Evolutionary conservation across 495 filamentous ascomycete species (phyloP).

Genomic region (Coniosporium apollinis): DNA sequence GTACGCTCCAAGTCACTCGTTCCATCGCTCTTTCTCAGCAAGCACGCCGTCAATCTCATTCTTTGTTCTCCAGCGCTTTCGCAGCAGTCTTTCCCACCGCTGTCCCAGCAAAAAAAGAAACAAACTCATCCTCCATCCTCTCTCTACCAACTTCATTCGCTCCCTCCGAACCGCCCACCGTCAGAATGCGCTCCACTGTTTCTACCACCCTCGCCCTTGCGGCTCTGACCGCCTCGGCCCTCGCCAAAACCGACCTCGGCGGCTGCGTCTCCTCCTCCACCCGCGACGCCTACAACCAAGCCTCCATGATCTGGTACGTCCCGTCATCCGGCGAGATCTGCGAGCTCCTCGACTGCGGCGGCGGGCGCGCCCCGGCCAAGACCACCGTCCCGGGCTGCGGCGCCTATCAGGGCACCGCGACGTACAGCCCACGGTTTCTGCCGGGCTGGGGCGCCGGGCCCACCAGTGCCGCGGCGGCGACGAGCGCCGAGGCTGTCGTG

Average conservation of each 20-base stretch:
- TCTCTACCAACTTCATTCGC: no score
- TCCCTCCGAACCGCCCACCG: no score
- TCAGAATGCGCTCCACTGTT: no score
- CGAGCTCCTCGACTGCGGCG: constrained; percentile 44
- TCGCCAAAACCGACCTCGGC: constrained; percentile 29
- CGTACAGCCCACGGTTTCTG: constrained; percentile 33
- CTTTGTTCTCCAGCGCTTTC: no score
- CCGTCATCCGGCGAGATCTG: constrained; percentile 43
- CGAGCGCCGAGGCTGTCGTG: constrained; percentile 9
- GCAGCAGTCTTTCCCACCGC: no score
- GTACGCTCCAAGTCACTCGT: no score
- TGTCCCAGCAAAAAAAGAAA: no score
- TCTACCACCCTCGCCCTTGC: no score
- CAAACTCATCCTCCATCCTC: no score
- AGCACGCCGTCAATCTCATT: no score
- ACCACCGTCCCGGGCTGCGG: constrained; percentile 43
- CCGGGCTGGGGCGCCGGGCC: constrained; percentile 15
- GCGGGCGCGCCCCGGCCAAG: constrained; percentile 44
- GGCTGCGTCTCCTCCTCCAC: constrained; percentile 29
- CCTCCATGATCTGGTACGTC: constrained; percentile 34
- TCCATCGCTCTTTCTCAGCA: no score
- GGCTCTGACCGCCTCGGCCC: constrained; percentile 16
- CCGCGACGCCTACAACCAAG: no score
- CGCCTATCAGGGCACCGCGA: constrained; percentile 37
- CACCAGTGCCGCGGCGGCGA: constrained; percentile 7